phyloP scores from a whole-genome alignment of 768 basidiomycete genomes.

The Calocera viscosa region DNA sequence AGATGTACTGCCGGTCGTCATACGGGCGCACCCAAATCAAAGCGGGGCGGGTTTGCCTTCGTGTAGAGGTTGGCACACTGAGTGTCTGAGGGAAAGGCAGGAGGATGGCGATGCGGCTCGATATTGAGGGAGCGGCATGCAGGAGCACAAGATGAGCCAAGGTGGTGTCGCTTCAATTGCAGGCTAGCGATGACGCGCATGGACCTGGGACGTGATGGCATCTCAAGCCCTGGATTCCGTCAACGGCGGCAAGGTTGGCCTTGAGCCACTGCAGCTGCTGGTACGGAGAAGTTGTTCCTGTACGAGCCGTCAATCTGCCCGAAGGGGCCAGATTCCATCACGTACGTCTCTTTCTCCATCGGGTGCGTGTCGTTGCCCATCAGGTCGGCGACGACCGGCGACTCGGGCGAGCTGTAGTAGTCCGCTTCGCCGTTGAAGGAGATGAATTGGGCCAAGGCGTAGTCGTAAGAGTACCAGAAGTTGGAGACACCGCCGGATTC shows the following conservation, averaged over 20 bases:
- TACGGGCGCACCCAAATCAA: slow-evolving; percentile 64
- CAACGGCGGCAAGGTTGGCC: slow-evolving; percentile 18
- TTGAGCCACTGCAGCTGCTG: slow-evolving; percentile 18
- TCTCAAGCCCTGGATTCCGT: slow-evolving; percentile 4
- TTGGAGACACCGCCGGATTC: slow-evolving; percentile 17
- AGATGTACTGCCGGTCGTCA: slow-evolving; percentile 53
- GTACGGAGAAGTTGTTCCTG: background rate
- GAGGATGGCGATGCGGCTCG: no score
- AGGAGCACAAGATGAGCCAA: no score
- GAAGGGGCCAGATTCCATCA: slow-evolving; percentile 15
- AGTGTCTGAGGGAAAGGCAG: no score
- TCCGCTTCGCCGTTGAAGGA: slow-evolving; percentile 21
- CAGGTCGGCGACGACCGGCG: slow-evolving; percentile 17
- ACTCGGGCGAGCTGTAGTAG: slow-evolving; percentile 12
- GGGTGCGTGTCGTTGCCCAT: slow-evolving; percentile 18
- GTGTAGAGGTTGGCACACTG: no score
- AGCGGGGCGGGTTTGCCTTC: slow-evolving; percentile 45
- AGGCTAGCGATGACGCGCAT: background rate
- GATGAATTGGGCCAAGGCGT: slow-evolving; percentile 22
- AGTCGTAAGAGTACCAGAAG: slow-evolving; percentile 23
- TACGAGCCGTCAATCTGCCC: slow-evolving; percentile 12
- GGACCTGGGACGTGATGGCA: background rate
- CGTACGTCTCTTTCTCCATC: slow-evolving; percentile 15
- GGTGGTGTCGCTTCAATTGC: slow-evolving; percentile 26
- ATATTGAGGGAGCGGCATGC: no score